These are phyloP conservation scores for Colletotrichum musae DNA, from an alignment of 2,329 filamentous ascomycete genomes.

Conservation along the genomic window DNA sequence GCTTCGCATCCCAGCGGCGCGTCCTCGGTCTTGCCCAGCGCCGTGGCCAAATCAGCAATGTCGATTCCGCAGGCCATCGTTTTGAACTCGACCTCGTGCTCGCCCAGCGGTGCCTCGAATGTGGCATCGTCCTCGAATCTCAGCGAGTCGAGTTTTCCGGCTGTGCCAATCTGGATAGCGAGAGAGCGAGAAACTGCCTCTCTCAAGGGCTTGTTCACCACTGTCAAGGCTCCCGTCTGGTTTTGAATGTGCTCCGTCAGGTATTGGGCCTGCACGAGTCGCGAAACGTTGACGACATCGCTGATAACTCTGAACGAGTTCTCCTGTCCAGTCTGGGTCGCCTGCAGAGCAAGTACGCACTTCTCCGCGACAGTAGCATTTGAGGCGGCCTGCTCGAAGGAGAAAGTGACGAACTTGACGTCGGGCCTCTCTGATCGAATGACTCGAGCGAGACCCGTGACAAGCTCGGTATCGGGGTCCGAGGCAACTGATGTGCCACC, in stretches of 20 bases:
- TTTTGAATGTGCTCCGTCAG: slow-evolving; percentile 32
- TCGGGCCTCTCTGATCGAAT: slow-evolving; percentile 42
- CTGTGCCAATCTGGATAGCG: slow-evolving; percentile 53
- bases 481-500: slow-evolving; percentile 21
- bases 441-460: slow-evolving; percentile 45
- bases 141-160: slow-evolving; percentile 45
- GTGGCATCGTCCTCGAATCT: slow-evolving; percentile 46
- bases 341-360: slow-evolving; percentile 7
- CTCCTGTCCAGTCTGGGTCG: background rate
- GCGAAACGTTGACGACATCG: slow-evolving; percentile 15
- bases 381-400: slow-evolving; percentile 38
- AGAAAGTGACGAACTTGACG: slow-evolving; percentile 42
- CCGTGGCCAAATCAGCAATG: slow-evolving; percentile 59
- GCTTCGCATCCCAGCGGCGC: slow-evolving; percentile 48
- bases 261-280: slow-evolving; percentile 28
- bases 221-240: slow-evolving; percentile 38
- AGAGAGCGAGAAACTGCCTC: slow-evolving; percentile 12
- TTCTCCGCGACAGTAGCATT: slow-evolving; percentile 24
- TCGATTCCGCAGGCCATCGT: slow-evolving; percentile 60
- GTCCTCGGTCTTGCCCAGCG: slow-evolving; percentile 43
- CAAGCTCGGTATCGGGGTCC: slow-evolving; percentile 43
- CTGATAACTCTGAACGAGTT: slow-evolving; percentile 28
- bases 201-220: slow-evolving; percentile 15
- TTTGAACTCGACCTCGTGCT: slow-evolving; percentile 57
- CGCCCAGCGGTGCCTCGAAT: slow-evolving; percentile 46